These are phyloP conservation scores for Rubroshorea leprosula DNA, from an alignment of 345 rosid genomes.

Conservation along the genomic window DNA sequence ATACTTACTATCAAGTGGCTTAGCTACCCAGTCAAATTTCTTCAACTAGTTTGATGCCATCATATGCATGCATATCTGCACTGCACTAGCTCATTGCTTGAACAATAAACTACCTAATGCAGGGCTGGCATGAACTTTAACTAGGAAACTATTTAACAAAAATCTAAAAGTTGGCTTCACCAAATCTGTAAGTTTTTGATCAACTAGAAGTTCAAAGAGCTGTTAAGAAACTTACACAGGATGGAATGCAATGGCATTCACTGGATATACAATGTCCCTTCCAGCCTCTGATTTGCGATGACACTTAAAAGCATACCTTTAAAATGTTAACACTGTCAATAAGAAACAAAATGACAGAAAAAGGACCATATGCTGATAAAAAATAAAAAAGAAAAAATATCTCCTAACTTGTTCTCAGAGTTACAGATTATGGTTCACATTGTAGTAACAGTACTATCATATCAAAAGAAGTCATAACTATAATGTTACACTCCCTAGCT, in stretches of 20 bases:
- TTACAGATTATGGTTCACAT: not conserved
- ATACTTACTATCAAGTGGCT: too few species aligned
- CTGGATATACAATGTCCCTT: conserved; percentile 90
- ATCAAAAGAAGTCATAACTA: not conserved
- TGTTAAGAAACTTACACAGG: conserved; percentile 73
- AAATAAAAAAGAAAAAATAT: not conserved
- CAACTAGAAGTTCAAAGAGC: not conserved
- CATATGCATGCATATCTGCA: too few species aligned
- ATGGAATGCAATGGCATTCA: conserved; percentile 93
- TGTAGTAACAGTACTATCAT: not conserved
- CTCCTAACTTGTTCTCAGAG: not conserved
- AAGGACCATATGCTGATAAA: not conserved
- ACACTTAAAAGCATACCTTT: conserved; percentile 97
- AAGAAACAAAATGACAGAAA: not conserved
- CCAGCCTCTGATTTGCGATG: conserved; percentile 98
- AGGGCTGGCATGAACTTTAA: not conserved
- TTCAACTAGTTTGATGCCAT: too few species aligned
- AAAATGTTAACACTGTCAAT: conserved; percentile 12
- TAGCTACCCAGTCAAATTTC: too few species aligned
- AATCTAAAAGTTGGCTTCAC: not conserved
- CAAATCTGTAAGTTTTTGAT: not conserved
- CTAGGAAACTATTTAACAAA: not conserved
- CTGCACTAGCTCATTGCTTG: too few species aligned
- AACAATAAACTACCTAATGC: too few species aligned
- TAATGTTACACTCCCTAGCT: not conserved